Evolutionary conservation across 306 rosid genomes (phyloP), one percentile per base, ranked within the genome.

Genomic region (Sphenostylis stenocarpa): DNA sequence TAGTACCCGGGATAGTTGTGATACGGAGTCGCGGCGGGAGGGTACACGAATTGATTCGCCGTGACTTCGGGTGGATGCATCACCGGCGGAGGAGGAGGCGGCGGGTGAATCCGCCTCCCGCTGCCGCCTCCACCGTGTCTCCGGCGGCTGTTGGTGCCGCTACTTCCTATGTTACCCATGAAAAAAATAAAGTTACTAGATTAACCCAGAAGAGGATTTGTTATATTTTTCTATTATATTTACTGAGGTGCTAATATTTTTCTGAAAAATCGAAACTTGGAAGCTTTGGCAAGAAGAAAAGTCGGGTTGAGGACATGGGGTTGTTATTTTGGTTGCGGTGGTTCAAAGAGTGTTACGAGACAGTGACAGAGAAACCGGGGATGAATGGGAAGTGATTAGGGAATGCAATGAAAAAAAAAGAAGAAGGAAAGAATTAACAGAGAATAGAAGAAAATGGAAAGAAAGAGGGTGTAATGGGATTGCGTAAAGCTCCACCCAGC

Each of bases 91-190:
- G 16, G 80, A 4, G 88, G 88, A 8, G 95, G 70, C 0, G 95
- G 70, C 0, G 92, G 97, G 73, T 90, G 96, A 77, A 66, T 84
- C 49, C 95, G 84, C 1, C 93, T 82, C 44, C 82, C 84, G 44
- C 88, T 86, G 19, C 73, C 67, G 61, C 71, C 45, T 0, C 84
- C 87, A 15, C 72, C 21, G 75, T 81, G 88, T 66, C 97, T 83
- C 72, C 96, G 88, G 24, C 92, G 93, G 38, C 84, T 88, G 70
- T 75, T 81, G 28, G 45, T 72, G 44, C 85, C 82, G 44, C 84
- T 88, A 24, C 97, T 95, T 34, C 93, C 88, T 7, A 80, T 77
- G 69, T 96, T 96, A 33, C 99, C 99, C 99, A 96, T 95, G 69
- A 58, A 29, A 36, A 53, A 58, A 6, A 8, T 21, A 3, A 73